Percentiles rank a stretch among this genome's conserved stretches.
Conservation (phyloP, 495 filamentous ascomycete species). For the Daldinia decipiens region DNA sequence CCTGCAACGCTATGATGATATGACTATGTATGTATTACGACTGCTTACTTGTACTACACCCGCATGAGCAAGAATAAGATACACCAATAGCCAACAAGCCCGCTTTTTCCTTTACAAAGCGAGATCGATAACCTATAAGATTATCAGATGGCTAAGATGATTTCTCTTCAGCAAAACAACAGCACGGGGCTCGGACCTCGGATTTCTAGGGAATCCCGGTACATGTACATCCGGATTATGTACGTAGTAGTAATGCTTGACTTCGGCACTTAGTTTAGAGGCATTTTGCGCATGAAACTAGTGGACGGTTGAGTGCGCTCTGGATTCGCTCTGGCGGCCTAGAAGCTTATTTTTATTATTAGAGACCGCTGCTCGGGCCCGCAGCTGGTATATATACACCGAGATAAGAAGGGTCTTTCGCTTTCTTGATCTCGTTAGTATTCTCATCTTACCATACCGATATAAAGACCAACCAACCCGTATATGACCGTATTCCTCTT, state of each 20-base stretch:
- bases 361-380: background rate
- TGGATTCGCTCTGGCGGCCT: background rate
- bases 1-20: background rate
- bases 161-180: background rate
- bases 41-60: background rate
- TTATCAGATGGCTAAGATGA: background rate
- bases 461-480: background rate
- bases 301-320: too few species aligned
- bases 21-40: background rate
- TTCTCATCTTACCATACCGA: background rate
- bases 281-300: background rate
- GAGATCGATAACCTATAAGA: conserved; percentile 8
- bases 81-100: background rate
- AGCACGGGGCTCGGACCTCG: conserved; percentile 4
- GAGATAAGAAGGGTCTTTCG: background rate
- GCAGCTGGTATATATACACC: conserved; percentile 7
- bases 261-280: background rate
- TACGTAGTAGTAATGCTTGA: background rate
- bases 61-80: background rate
- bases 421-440: background rate
- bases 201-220: background rate
- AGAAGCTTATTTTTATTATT: conserved; percentile 3
- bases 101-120: background rate
- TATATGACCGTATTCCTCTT: background rate
- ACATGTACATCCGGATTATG: background rate